These are phyloP conservation scores for Tolypocladium tundrense DNA, from an alignment of 2,329 filamentous ascomycete species.

Conservation along the genomic window DNA sequence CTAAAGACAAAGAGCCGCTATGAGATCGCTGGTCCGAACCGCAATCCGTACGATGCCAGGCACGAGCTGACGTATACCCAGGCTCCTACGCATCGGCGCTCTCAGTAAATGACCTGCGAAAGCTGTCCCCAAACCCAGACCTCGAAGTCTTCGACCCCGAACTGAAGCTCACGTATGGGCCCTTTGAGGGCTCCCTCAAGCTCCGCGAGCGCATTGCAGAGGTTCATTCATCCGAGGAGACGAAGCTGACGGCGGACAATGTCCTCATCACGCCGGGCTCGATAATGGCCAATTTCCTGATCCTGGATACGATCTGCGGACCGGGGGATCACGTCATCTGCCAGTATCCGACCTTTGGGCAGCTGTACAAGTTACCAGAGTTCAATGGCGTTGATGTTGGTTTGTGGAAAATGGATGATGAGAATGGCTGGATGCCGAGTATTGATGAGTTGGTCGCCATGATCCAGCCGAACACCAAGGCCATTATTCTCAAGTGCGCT, in stretches of 20 bases:
- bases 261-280: conserved; percentile 67
- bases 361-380: conserved; percentile 64
- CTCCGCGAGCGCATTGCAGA: conserved; percentile 2
- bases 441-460: conserved; percentile 53
- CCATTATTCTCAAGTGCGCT: conserved; percentile 3
- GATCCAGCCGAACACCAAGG: conserved; percentile 57
- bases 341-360: conserved; percentile 75
- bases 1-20: neutral
- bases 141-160: neutral
- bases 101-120: neutral
- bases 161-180: neutral
- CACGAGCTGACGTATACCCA: neutral
- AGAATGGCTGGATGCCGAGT: conserved; percentile 54
- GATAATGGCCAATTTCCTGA: conserved; percentile 66
- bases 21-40: neutral
- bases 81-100: neutral
- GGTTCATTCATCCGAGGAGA: conserved; percentile 1
- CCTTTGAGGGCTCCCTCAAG: neutral
- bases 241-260: conserved; percentile 33
- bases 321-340: conserved; percentile 72
- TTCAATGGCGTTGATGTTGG: conserved; percentile 64
- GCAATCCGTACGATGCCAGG: too few relatives aligned
- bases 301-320: conserved; percentile 47
- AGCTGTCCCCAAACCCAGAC: neutral
- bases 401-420: conserved; percentile 57